Evolutionary conservation across 331 rosid species (phyloP).

Genomic region (Rosa hybrid): DNA sequence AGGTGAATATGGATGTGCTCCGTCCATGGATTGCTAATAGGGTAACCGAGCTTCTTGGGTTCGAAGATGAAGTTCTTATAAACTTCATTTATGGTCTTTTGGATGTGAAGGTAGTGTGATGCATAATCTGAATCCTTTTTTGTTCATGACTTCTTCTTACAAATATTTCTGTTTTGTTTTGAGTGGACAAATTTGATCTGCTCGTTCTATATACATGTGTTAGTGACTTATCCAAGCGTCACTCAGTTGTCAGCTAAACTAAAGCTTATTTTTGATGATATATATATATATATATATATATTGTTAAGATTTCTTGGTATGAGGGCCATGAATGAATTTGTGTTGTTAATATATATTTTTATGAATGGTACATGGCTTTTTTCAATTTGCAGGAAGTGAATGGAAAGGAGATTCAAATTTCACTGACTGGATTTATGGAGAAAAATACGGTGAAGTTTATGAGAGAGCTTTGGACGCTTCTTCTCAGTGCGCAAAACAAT

Average conservation of each 20-base stretch:
- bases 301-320: background rate
- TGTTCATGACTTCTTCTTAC: background rate
- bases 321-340: background rate
- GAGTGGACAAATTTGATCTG: background rate
- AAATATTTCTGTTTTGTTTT: background rate
- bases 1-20: slow-evolving; percentile 91
- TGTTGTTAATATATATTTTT: background rate
- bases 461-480: slow-evolving; percentile 95
- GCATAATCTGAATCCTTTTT: background rate
- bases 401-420: slow-evolving; percentile 94
- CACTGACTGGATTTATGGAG: slow-evolving; percentile 97
- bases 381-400: slow-evolving; percentile 64
- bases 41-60: slow-evolving; percentile 96
- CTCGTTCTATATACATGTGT: background rate
- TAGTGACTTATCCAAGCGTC: background rate
- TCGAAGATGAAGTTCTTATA: slow-evolving; percentile 97
- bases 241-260: background rate
- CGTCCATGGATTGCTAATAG: slow-evolving; percentile 89
- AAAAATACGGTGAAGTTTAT: slow-evolving; percentile 94
- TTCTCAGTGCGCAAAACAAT: slow-evolving; percentile 90
- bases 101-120: slow-evolving; percentile 73
- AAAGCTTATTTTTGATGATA: background rate
- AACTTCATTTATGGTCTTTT: slow-evolving; percentile 92
- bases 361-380: slow-evolving; percentile 12
- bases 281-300: too few species aligned